phyloP scores from a whole-genome alignment of 164 flowering plant genomes.

The Saururus chinensis region DNA sequence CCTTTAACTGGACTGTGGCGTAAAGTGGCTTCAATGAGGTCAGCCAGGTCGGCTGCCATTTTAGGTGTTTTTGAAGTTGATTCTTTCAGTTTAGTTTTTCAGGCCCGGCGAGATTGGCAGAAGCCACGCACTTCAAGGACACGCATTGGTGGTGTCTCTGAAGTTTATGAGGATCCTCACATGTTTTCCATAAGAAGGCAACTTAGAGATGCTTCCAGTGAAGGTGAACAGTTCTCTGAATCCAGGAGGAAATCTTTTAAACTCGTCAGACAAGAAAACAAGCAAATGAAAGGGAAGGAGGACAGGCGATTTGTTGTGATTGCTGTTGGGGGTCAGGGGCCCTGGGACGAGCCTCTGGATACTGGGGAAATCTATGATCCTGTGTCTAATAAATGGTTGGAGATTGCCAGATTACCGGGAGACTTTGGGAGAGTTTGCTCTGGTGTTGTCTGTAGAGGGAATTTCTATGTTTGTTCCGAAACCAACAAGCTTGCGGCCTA shows the following conservation, averaged over 20 bases:
- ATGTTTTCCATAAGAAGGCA: slow-evolving; percentile 80
- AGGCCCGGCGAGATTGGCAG: slow-evolving; percentile 37
- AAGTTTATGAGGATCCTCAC: slow-evolving; percentile 96
- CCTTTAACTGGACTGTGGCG: slow-evolving; percentile 73
- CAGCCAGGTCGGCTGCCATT: slow-evolving; percentile 75
- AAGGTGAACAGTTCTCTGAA: slow-evolving; percentile 24
- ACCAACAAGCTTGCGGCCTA: slow-evolving; percentile 67
- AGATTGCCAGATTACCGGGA: slow-evolving; percentile 57
- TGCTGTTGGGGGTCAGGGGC: slow-evolving; percentile 83
- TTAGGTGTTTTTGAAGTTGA: slow-evolving; percentile 60
- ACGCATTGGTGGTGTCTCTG: slow-evolving; percentile 61
- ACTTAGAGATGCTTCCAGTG: slow-evolving; percentile 31
- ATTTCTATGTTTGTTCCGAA: slow-evolving; percentile 83
- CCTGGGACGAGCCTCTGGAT: slow-evolving; percentile 85
- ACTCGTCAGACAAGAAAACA: slow-evolving; percentile 28
- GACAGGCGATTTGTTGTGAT: slow-evolving; percentile 55
- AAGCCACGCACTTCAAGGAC: slow-evolving; percentile 51
- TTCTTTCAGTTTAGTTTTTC: slow-evolving; percentile 34
- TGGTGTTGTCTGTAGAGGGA: slow-evolving; percentile 60
- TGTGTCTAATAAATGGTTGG: slow-evolving; percentile 67
- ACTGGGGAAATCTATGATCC: slow-evolving; percentile 91
- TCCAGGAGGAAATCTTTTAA: slow-evolving; percentile 29
- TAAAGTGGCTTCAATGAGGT: slow-evolving; percentile 69
- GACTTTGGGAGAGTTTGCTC: slow-evolving; percentile 78
- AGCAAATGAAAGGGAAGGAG: slow-evolving; percentile 21